Base-by-base conservation (phyloP, 768 basidiomycete species). In the Boletus patriciae region DNA sequence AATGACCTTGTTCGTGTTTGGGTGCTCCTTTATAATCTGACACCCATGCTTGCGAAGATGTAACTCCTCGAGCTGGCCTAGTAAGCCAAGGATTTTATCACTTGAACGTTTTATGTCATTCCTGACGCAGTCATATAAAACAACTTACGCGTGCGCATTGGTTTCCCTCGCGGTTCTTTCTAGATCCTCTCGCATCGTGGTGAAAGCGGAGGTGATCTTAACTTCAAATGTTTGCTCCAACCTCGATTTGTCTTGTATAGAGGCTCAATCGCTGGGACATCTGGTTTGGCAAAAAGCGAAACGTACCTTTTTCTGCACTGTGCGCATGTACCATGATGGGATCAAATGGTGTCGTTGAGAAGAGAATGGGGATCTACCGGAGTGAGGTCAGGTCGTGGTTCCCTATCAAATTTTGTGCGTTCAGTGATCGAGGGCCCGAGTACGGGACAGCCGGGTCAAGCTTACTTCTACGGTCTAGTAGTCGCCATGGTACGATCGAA, bases 131-230 rank as follows among this genome's bases (percentile, higher is more conserved):
- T 13, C 11, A 50, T 27, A 29, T 11, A 45, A 36, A 45, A 43
- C 36, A n/a, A 46, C 72, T 60, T 59, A 74, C 70, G 59, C 58
- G 47, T 70, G 62, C 1, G 54, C 19, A 27, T 70, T 61, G 13
- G 74, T 70, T 44, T 74, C 77, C 41, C 29, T 60, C 8, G 50
- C 55, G 2, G 59, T 52, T 36, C 37, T 48, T 47, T 52, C 51
- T 40, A 57, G 41, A 37, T 60, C 56, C 15, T 58, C 53, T 27
- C 57, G 60, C 52, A 55, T 45, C 38, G 31, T 31, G 15, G 51
- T 33, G 53, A 72, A 73, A 5, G 49, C 54, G 34, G 57, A 52
- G 34, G 60, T 16, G 31, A 66, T 53, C 42, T 37, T 62, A 13
- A 23, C 55, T 44, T 73, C 63, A 23, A 69, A 67, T 10, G 61